Percentiles rank a stretch among this genome's conserved stretches.
Conservation (phyloP, 768 basidiomycete species). For the Pisolithus microcarpus region DNA sequence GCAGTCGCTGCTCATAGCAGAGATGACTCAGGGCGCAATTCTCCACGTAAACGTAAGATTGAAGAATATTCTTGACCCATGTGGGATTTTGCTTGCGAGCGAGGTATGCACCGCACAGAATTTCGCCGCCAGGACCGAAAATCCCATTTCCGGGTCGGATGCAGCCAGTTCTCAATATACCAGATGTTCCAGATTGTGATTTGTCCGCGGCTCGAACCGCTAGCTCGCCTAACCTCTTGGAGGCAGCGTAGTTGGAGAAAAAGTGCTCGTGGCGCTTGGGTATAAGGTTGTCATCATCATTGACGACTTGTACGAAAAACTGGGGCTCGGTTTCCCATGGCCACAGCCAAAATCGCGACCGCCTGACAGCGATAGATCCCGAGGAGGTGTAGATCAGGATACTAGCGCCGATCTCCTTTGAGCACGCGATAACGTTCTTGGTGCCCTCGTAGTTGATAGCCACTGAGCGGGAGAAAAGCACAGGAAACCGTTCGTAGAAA, state of each 20-base stretch:
- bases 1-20: constrained; percentile 63
- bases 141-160: constrained; percentile 75
- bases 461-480: constrained; percentile 47
- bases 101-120: constrained; percentile 59
- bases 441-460: constrained; percentile 64
- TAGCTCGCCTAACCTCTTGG: constrained; percentile 54
- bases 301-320: constrained; percentile 54
- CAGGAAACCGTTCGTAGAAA: constrained; percentile 58
- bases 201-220: constrained; percentile 38
- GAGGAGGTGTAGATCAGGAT: constrained; percentile 70
- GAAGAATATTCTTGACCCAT: constrained; percentile 52
- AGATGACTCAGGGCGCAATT: constrained; percentile 69
- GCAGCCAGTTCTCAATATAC: constrained; percentile 56
- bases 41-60: constrained; percentile 69
- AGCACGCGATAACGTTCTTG: constrained; percentile 56
- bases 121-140: constrained; percentile 70
- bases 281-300: constrained; percentile 48
- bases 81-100: constrained; percentile 51
- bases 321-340: constrained; percentile 63
- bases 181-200: constrained; percentile 22
- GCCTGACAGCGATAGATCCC: constrained; percentile 52
- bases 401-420: constrained; percentile 45
- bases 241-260: constrained; percentile 74
- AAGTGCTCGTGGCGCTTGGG: constrained; percentile 54
- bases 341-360: constrained; percentile 60